phyloP scores from a whole-genome alignment of 2,329 filamentous ascomycete species.

The Fusarium domesticum region DNA sequence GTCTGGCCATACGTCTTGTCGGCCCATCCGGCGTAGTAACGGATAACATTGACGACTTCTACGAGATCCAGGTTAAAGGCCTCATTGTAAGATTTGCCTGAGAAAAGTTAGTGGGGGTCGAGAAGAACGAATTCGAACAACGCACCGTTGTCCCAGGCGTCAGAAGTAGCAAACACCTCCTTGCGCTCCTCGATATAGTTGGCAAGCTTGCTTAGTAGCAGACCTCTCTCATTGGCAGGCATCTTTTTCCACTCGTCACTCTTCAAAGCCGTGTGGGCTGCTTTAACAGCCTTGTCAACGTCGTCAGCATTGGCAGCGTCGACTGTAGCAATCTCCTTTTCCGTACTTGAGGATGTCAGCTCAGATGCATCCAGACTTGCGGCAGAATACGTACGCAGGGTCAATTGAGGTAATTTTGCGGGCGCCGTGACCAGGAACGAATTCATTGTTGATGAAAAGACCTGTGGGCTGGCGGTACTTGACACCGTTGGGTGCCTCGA shows the following conservation, averaged over 20 bases:
- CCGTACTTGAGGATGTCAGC: conserved; percentile 19
- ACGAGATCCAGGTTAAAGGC: conserved; percentile 59
- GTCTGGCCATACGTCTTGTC: conserved; percentile 84
- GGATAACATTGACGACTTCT: conserved; percentile 36
- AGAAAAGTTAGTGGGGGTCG: conserved; percentile 37
- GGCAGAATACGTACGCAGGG: conserved; percentile 25
- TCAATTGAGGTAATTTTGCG: conserved; percentile 30
- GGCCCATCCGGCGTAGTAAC: conserved; percentile 66
- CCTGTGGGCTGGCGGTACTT: conserved; percentile 71
- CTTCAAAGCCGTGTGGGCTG: conserved; percentile 64
- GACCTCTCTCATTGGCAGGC: conserved; percentile 60
- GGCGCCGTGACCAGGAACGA: conserved; percentile 46
- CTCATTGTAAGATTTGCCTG: conserved; percentile 60
- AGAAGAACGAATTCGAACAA: too few species aligned
- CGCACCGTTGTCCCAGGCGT: conserved; percentile 64
- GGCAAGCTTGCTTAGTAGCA: conserved; percentile 66
- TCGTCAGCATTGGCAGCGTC: conserved; percentile 29
- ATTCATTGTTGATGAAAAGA: conserved; percentile 83
- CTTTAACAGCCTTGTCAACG: conserved; percentile 31
- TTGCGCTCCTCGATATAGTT: conserved; percentile 58
- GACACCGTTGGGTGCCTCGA: conserved; percentile 74
- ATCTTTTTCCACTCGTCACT: conserved; percentile 66
- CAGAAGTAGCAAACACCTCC: conserved; percentile 45
- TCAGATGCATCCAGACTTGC: neutral
- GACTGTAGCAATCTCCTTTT: conserved; percentile 30